Conservation (phyloP, 139 green algal genomes). For the Picochlorum costavermella region DNA sequence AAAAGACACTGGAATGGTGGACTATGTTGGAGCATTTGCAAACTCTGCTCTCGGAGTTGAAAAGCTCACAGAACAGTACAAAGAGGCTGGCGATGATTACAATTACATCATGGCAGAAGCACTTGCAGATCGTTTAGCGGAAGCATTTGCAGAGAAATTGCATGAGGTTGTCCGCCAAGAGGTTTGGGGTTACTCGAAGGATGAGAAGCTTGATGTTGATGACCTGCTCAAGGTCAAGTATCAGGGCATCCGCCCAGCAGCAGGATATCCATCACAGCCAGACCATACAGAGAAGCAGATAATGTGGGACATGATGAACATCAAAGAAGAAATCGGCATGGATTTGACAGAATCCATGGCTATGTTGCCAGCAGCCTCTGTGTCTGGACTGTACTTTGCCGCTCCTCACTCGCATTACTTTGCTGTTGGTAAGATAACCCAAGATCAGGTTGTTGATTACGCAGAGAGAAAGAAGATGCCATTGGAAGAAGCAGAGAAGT, state of each 20-base stretch:
- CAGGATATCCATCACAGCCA: constrained; percentile 96
- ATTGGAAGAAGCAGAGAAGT: constrained; percentile 69
- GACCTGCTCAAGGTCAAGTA: constrained; percentile 99
- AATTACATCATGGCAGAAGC: constrained; percentile 98
- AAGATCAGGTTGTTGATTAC: constrained; percentile 88
- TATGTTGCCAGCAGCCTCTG: constrained; percentile 89
- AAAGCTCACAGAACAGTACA: constrained; percentile 63
- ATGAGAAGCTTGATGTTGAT: constrained; percentile 77
- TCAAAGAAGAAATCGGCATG: constrained; percentile 71
- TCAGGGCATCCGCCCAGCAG: constrained; percentile 90
- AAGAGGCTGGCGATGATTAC: constrained; percentile 73
- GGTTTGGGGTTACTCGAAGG: constrained; percentile 86
- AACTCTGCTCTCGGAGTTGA: constrained; percentile 85
- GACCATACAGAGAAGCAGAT: constrained; percentile 97
- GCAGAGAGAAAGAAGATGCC: constrained; percentile 83
- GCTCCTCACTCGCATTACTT: constrained; percentile 82
- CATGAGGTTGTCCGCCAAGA: constrained; percentile 84
- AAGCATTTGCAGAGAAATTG: constrained; percentile 94
- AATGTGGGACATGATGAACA: constrained; percentile 93
- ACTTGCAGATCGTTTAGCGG: constrained; percentile 90
- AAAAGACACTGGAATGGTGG: constrained; percentile 61
- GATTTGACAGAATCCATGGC: constrained; percentile 89
- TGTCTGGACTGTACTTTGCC: constrained; percentile 94
- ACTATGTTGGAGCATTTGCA: constrained; percentile 97
- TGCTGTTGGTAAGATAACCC: constrained; percentile 94